phyloP scores from a whole-genome alignment of 2,329 filamentous ascomycete species.

The Diplodia seriata region DNA sequence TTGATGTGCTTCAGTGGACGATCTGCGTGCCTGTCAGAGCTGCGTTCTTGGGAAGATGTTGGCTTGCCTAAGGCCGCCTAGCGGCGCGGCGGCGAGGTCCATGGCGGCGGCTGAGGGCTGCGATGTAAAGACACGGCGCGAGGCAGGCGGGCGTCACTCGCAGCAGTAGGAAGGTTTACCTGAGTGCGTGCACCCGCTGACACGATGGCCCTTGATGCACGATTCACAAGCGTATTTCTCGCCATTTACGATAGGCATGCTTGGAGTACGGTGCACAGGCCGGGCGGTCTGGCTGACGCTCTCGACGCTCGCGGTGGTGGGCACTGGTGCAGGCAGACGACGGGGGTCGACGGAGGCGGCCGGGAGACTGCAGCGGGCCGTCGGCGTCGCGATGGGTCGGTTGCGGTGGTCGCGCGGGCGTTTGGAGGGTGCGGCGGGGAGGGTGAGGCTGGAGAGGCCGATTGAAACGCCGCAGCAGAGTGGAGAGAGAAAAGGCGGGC shows the following conservation, averaged over 20 bases:
- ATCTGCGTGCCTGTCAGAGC: conserved; percentile 61
- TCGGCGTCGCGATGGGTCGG: conserved; percentile 16
- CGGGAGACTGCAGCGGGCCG: conserved; percentile 6
- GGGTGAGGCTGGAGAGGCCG: conserved; percentile 37
- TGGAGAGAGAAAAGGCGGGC: conserved; percentile 35
- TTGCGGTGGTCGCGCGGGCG: not conserved
- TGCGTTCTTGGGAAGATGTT: conserved; percentile 21
- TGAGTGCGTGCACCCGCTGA: conserved; percentile 96
- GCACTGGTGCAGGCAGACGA: conserved; percentile 5
- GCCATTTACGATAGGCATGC: conserved; percentile 67
- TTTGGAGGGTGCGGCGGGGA: conserved; percentile 18
- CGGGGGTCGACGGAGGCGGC: not conserved
- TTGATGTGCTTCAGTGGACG: conserved; percentile 93
- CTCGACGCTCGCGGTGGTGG: conserved; percentile 9
- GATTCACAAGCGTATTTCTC: conserved; percentile 98
- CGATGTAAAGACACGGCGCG: conserved; percentile 3
- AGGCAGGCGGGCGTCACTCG: conserved; percentile 20
- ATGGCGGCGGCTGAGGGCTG: conserved; percentile 9
- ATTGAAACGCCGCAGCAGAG: conserved; percentile 45
- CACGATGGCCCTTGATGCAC: conserved; percentile 96
- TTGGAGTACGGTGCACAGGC: conserved; percentile 35
- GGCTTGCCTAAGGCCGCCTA: conserved; percentile 37
- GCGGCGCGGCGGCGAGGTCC: conserved; percentile 20
- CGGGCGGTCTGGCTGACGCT: conserved; percentile 32
- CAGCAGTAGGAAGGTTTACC: conserved; percentile 62